Percentiles rank a stretch among this genome's conserved stretches.
Evolutionary conservation across 768 basidiomycete genomes (phyloP).

Genomic region (Stropharia rugosoannulata): DNA sequence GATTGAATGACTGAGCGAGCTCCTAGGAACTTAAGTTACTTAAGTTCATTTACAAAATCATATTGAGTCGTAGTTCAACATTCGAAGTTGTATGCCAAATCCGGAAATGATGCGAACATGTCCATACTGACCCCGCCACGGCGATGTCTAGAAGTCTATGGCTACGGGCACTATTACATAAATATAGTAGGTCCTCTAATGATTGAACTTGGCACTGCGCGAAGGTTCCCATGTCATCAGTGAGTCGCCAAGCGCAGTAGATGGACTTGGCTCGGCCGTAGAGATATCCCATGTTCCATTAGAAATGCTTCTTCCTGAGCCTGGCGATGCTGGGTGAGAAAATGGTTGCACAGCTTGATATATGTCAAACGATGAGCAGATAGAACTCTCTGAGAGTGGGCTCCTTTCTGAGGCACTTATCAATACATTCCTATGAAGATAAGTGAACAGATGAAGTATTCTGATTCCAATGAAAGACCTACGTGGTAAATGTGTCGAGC

Average conservation of each 20-base stretch:
- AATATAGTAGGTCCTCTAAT: background rate
- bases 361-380: conserved; percentile 5
- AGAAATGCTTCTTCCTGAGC: conserved; percentile 13
- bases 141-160: no score
- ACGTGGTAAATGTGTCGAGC: conserved; percentile 53
- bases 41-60: no score
- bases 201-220: conserved; percentile 21
- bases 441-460: conserved; percentile 4
- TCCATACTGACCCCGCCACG: no score
- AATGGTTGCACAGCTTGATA: conserved; percentile 14
- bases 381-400: conserved; percentile 15
- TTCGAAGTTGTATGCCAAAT: no score
- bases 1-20: no score
- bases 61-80: no score
- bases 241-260: conserved; percentile 47
- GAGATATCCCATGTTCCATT: conserved; percentile 31
- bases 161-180: background rate
- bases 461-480: conserved; percentile 20
- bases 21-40: no score
- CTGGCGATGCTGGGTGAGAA: conserved; percentile 11
- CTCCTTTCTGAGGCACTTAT: conserved; percentile 30
- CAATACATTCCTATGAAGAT: conserved; percentile 36
- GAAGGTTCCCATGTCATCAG: conserved; percentile 65
- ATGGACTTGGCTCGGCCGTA: conserved; percentile 21
- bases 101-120: no score